Percentiles rank a stretch among this genome's conserved stretches.
phyloP scores from a whole-genome alignment of 129 eudicot species.

The Tanacetum coccineum region DNA sequence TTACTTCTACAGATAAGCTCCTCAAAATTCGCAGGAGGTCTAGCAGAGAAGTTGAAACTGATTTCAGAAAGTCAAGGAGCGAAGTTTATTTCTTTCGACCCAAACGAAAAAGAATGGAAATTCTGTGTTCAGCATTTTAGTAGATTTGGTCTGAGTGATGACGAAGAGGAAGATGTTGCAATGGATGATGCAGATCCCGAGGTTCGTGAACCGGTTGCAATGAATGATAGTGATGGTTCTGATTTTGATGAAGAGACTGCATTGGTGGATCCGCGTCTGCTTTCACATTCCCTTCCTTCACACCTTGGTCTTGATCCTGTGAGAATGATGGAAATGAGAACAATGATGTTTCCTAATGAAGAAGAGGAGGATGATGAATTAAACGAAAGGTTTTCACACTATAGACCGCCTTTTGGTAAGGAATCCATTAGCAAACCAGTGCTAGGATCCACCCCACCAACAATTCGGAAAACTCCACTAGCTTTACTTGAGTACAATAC shows the following conservation, averaged over 20 bases:
- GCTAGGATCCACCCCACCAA: constrained; percentile 41
- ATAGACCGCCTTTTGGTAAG: constrained; percentile 31
- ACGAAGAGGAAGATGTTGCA: constrained; percentile 76
- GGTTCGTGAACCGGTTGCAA: constrained; percentile 41
- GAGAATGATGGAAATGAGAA: constrained; percentile 77
- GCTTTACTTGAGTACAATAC: constrained; percentile 80
- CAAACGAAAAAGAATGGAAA: constrained; percentile 65
- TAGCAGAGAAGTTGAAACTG: constrained; percentile 41
- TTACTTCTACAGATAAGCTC: constrained; percentile 43
- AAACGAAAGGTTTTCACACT: constrained; percentile 18
- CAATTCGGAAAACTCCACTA: constrained; percentile 75
- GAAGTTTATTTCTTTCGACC: constrained; percentile 60
- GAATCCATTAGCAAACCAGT: constrained; percentile 37
- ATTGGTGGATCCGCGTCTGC: constrained; percentile 42
- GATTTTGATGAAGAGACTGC: constrained; percentile 50
- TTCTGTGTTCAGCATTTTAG: constrained; percentile 84
- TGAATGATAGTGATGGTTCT: constrained; percentile 45
- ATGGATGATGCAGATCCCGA: constrained; percentile 56
- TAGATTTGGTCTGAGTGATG: constrained; percentile 79
- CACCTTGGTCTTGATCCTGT: constrained; percentile 96
- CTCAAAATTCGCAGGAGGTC: not conserved
- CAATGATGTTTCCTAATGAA: constrained; percentile 73
- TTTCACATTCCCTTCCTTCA: constrained; percentile 91
- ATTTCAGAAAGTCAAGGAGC: constrained; percentile 81
- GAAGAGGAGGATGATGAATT: constrained; percentile 21